These are phyloP conservation scores for Leucogyrophana mollusca DNA, from an alignment of 768 basidiomycete species.

Conservation along the genomic window DNA sequence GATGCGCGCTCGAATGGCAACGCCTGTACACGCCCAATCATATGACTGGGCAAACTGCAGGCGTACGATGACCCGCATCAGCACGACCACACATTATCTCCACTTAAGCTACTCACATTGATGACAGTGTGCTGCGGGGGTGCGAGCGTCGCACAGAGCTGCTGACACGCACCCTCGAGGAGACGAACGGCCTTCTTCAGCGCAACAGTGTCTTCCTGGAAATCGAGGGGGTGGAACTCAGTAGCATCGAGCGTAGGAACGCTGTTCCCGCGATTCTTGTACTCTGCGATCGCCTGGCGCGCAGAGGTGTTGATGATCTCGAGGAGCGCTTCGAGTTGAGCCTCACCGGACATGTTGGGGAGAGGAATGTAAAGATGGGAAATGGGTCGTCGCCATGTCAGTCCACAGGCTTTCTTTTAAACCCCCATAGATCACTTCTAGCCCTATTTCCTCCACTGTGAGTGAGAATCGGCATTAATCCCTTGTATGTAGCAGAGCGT, in stretches of 20 bases:
- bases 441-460: too few species aligned
- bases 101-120: constrained; percentile 21
- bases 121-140: constrained; percentile 26
- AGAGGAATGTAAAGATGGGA: neutral
- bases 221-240: constrained; percentile 20
- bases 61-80: too few species aligned
- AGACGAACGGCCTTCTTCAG: constrained; percentile 25
- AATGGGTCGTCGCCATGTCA: neutral
- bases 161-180: constrained; percentile 25
- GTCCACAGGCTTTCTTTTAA: too few species aligned
- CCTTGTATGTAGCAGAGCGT: too few species aligned
- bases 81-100: too few species aligned
- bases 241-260: constrained; percentile 25
- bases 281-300: constrained; percentile 21
- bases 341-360: constrained; percentile 8
- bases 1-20: constrained; percentile 23
- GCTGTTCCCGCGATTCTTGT: constrained; percentile 19
- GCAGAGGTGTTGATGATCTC: constrained; percentile 29
- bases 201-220: constrained; percentile 13
- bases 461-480: too few species aligned
- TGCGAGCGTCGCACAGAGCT: constrained; percentile 23
- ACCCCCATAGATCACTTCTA: too few species aligned
- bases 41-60: constrained; percentile 15
- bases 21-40: constrained; percentile 24
- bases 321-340: constrained; percentile 29